These are phyloP conservation scores for Monosporascus sp. DNA, from an alignment of 2,329 filamentous ascomycete species.

Conservation along the genomic window DNA sequence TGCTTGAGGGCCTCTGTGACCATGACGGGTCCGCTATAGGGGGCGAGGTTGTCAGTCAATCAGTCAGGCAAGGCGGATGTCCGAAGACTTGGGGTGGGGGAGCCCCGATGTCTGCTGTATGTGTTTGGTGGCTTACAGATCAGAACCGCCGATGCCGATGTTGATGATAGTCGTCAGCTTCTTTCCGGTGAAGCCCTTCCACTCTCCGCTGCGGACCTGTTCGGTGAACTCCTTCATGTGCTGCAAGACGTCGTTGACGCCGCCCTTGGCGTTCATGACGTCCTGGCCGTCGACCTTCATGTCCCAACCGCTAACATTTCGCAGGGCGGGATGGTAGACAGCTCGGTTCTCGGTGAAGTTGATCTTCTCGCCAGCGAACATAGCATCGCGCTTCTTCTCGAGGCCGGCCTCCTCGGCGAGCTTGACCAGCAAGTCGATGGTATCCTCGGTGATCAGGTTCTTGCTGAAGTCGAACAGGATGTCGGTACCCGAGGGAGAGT, in stretches of 20 bases:
- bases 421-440: conserved; percentile 77
- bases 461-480: conserved; percentile 99
- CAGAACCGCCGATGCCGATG: conserved; percentile 95
- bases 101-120: background rate
- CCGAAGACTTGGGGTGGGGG: background rate
- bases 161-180: conserved; percentile 95
- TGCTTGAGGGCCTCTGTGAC: conserved; percentile 95
- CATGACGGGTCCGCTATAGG: conserved; percentile 84
- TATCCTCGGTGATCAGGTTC: conserved; percentile 96
- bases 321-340: conserved; percentile 90
- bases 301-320: conserved; percentile 79
- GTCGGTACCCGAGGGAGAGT: conserved; percentile 70
- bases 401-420: conserved; percentile 87
- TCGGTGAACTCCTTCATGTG: conserved; percentile 99
- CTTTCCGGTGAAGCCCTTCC: conserved; percentile 98
- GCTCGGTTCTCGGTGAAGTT: conserved; percentile 98
- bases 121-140: conserved; percentile 62
- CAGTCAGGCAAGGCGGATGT: background rate
- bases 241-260: conserved; percentile 82
- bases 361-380: conserved; percentile 98
- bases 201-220: conserved; percentile 87
- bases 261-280: conserved; percentile 84
- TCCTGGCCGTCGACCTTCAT: conserved; percentile 85
- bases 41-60: background rate
- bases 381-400: conserved; percentile 90